Conservation (phyloP, 2,329 filamentous ascomycete genomes). For the Hymenoscyphus repandus region DNA sequence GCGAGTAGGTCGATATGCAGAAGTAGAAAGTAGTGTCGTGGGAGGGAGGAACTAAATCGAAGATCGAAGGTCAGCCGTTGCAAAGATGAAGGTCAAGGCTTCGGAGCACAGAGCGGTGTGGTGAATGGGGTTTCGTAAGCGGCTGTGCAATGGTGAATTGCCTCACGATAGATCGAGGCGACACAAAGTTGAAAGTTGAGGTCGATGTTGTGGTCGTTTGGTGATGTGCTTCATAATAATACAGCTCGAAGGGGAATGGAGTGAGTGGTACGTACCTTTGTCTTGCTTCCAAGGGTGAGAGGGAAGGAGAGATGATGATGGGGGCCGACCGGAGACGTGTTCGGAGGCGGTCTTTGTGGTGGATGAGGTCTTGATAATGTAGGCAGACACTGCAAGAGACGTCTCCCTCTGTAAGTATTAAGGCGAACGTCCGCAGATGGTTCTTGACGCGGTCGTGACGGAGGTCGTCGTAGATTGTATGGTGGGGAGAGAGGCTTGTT, state of each 20-base stretch:
- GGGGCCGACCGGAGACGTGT: background rate
- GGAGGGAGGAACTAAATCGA: constrained; percentile 10
- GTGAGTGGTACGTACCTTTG: background rate
- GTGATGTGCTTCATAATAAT: background rate
- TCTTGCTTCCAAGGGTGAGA: background rate
- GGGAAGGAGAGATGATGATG: no score
- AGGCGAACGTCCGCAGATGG: background rate
- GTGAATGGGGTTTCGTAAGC: constrained; percentile 15
- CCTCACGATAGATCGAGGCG: background rate
- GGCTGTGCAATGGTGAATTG: constrained; percentile 2
- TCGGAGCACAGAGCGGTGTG: constrained; percentile 22
- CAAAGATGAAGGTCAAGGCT: constrained; percentile 13
- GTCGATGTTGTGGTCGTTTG: background rate
- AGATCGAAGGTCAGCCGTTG: constrained; percentile 19
- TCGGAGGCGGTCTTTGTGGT: background rate
- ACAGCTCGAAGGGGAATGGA: constrained; percentile 1
- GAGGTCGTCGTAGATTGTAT: constrained; percentile 7
- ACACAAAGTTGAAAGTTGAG: background rate
- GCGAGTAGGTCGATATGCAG: constrained; percentile 9
- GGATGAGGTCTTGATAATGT: background rate
- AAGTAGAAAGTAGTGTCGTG: background rate
- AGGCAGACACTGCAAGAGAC: background rate
- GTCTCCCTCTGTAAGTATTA: constrained; percentile 9
- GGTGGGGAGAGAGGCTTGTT: constrained; percentile 13
- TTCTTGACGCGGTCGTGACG: constrained; percentile 2